Base-by-base conservation (phyloP, 176 grass and related monocot genomes). In the Cenchrus americanus region DNA sequence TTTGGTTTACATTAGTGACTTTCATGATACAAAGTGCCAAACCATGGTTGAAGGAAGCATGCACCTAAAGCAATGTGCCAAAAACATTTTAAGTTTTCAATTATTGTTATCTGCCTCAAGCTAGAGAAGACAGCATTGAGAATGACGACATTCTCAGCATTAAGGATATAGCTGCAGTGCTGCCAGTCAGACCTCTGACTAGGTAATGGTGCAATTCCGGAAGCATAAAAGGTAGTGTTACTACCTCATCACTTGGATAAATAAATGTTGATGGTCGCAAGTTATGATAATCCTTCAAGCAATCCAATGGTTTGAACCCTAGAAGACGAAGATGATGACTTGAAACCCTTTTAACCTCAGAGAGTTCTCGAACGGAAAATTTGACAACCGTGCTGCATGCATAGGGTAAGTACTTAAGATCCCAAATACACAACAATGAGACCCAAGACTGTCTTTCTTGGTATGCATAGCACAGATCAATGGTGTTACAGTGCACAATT, bases 231-330 rank as follows among this genome's bases (percentile, higher is more conserved):
- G 52, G 41, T 69, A 26, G 3, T 48, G 30, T 60, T 82, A 67
- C 75, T 54, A 98, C 95, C 95, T 95, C 91, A 91, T 95, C 95
- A 66, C 64, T 95, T 21, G 92, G 92, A 86, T 93, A 98, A 87
- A 95, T 71, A 84, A 98, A 98, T 77, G 95, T 93, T 27, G 95
- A 94, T 67, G 95, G 92, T 44, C 92, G 86, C 77, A 95, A 87
- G 61, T 98, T 98, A 87, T 98, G 89, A 86, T 94, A 98, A 91
- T 94, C 90, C 83, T 98, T 98, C 54, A 98, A 93, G 84, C 75
- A 91, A 90, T 95, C 88, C 77, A 98, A 88, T 68, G 92, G 84
- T 86, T 98, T 98, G 81, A 98, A 98, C 17, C 95, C 95, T 75
- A 95, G 43, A 90, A 98, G 95, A 24, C 82, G 86, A 62, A 98